Conservation (phyloP, 1,284 basidiomycete species). For the Cystobasidium slooffiae region DNA sequence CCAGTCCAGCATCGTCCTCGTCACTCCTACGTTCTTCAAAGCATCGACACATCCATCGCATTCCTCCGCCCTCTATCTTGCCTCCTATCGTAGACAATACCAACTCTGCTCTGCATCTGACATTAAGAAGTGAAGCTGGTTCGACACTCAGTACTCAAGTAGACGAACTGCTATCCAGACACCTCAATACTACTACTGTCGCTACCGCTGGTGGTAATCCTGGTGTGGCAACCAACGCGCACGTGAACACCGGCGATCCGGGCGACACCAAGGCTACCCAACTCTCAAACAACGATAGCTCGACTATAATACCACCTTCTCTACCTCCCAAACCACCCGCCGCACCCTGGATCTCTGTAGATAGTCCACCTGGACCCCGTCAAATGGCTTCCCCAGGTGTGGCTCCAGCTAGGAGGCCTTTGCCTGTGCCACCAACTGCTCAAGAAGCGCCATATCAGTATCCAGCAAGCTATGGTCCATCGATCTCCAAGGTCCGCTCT, state of each 20-base stretch:
- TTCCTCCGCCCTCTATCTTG: constrained; percentile 30
- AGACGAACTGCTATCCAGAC: constrained; percentile 30
- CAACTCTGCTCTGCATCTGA: constrained; percentile 33
- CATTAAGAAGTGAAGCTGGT: constrained; percentile 17
- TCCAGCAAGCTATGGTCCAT: constrained; percentile 43
- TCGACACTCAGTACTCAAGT: constrained; percentile 32
- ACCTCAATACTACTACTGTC: neutral
- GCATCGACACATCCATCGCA: constrained; percentile 22
- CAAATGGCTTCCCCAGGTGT: constrained; percentile 6
- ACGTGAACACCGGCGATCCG: constrained; percentile 9
- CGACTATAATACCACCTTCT: neutral
- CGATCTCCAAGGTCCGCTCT: constrained; percentile 33
- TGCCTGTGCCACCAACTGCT: constrained; percentile 23
- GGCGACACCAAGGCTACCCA: neutral
- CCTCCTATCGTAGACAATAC: constrained; percentile 30
- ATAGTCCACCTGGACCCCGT: constrained; percentile 19
- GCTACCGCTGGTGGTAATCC: neutral
- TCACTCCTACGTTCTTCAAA: neutral
- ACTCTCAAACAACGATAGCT: too few relatives aligned
- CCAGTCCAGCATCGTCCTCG: neutral
- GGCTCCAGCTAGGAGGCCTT: constrained; percentile 8
- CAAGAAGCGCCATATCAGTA: constrained; percentile 23
- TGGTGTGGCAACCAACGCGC: neutral
- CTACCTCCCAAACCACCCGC: constrained; percentile 1
- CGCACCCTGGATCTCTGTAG: neutral